Evolutionary conservation across 257 asterid species (phyloP), one percentile per base, ranked within the genome.

Genomic region (Gardenia jasminoides): DNA sequence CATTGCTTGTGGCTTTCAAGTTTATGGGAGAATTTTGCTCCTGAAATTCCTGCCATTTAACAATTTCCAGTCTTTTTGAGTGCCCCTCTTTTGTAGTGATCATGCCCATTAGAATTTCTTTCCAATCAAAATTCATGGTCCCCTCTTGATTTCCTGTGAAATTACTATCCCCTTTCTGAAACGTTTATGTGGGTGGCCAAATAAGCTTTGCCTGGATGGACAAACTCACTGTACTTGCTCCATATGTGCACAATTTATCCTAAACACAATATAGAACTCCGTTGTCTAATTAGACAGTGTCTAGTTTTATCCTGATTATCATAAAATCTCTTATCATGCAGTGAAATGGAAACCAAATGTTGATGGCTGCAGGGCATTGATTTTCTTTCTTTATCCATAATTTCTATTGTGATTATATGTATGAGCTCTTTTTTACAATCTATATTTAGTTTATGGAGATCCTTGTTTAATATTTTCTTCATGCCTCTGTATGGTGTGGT

Each of bases 381-480:
- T 54, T 36, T 41, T 56, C 68, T 56, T 43, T 7, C 67, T n/a
- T 50, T 15, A 13, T 41, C 15, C 19, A 13, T 11, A 13, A 48
- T 47, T 39, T 15, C n/a, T 26, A 41, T 17, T 43, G 20, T 6
- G 30, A 43, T 43, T 24, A 54, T 3, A n/a, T 15, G 3, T 6
- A 9, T 31, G 30, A 47, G 73, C 31, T 30, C 43, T 74, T 67
- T 74, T 67, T 76, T 68, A 62, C 33, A 79, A 47, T 73, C 36
- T 1, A 36, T 72, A 68, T 70, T 30, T 59, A 46, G 72, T 72
- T 43, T 54, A 68, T 74, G 62, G 62, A 31, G 78, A 72, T 71
- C 80, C 59, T 74, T 82, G 80, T 65, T 22, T 72, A 13, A 13
- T 11, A 69, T 66, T 26, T 67, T 76, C 65, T 77, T 70, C 13